These are phyloP conservation scores for Aspergillus persii DNA, from an alignment of 2,329 filamentous ascomycete species.

Conservation along the genomic window DNA sequence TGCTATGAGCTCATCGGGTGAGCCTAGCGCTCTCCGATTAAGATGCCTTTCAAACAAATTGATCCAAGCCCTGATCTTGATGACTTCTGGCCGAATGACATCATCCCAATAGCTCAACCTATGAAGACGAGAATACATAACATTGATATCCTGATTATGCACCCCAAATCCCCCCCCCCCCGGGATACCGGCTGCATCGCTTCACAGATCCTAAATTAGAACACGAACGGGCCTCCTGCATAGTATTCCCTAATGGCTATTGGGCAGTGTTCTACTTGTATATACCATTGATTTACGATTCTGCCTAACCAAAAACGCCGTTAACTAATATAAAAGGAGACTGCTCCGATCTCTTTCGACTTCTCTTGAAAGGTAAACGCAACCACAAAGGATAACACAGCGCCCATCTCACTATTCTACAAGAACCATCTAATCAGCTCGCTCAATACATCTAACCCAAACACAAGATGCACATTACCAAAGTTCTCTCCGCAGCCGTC, in stretches of 20 bases:
- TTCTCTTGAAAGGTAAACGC: no score
- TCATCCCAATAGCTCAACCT: neutral
- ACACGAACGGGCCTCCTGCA: neutral
- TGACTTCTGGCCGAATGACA: neutral
- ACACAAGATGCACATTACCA: neutral
- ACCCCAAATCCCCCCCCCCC: no score
- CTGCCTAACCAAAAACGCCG: no score
- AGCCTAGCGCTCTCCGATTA: no score
- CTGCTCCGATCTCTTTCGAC: no score
- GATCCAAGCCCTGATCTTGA: neutral
- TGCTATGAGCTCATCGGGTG: neutral
- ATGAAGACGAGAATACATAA: neutral
- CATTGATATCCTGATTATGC: no score
- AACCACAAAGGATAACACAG: neutral
- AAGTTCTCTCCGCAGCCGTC: neutral
- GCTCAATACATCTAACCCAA: no score
- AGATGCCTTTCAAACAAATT: neutral
- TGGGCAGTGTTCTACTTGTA: no score
- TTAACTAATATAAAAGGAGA: no score
- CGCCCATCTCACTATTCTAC: no score
- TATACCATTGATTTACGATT: neutral
- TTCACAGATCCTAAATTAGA: neutral
- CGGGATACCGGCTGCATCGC: neutral
- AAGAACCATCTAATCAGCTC: no score
- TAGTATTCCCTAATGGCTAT: neutral